These are phyloP conservation scores for Leucocoprinus leucothites DNA, from an alignment of 768 basidiomycete genomes.

Conservation along the genomic window DNA sequence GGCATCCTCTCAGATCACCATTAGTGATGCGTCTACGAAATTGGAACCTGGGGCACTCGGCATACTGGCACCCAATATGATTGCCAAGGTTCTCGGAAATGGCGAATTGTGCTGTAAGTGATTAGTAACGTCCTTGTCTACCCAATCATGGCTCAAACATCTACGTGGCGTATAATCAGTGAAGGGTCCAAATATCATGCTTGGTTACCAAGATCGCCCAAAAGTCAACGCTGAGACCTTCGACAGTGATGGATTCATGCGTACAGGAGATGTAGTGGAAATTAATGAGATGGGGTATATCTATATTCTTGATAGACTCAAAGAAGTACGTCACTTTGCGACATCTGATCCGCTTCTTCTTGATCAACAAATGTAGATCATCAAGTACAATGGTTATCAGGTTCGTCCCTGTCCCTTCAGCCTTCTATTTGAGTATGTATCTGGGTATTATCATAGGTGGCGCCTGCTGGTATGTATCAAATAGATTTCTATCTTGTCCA, in stretches of 20 bases:
- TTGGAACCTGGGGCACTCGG: neutral
- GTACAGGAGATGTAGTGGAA: slow-evolving; percentile 1
- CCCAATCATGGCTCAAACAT: no score
- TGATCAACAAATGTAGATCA: neutral
- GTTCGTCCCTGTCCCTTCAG: neutral
- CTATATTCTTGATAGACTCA: slow-evolving; percentile 3
- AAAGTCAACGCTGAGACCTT: slow-evolving; percentile 1
- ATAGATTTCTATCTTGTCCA: no score
- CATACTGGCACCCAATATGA: neutral
- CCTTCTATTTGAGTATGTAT: neutral
- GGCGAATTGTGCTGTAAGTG: slow-evolving; percentile 3
- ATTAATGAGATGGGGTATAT: neutral
- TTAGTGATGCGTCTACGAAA: neutral
- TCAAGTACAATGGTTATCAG: slow-evolving; percentile 7
- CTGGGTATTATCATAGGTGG: neutral
- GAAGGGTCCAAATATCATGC: neutral
- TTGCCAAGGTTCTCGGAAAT: slow-evolving; percentile 1
- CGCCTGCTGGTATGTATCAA: neutral
- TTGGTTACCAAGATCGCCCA: neutral
- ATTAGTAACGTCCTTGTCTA: no score
- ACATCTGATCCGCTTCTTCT: neutral
- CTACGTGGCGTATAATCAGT: no score
- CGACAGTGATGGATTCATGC: slow-evolving; percentile 2
- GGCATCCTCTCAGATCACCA: neutral
- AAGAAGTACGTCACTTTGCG: neutral